Conservation (phyloP, 768 basidiomycete species). For the Russula olivacea region DNA sequence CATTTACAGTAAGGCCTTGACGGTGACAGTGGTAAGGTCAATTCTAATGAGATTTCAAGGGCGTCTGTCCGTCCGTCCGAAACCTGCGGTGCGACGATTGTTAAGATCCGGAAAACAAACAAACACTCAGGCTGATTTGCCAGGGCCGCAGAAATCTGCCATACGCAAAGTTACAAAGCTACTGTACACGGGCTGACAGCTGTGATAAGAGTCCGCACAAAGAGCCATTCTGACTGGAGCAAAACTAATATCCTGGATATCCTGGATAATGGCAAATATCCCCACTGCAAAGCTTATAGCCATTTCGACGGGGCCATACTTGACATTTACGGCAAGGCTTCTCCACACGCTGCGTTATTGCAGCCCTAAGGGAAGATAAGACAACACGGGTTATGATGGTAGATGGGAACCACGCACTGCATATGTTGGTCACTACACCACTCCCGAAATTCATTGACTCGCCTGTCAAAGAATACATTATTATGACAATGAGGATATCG, state of each 20-base stretch:
- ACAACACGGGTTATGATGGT: background rate
- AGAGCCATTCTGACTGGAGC: background rate
- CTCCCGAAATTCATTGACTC: background rate
- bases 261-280: background rate
- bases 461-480: background rate
- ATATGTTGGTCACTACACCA: constrained; percentile 9
- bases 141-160: background rate
- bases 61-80: background rate
- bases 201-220: background rate
- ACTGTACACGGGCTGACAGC: background rate
- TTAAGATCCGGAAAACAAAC: too few species aligned
- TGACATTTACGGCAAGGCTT: background rate
- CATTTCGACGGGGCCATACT: constrained; percentile 6
- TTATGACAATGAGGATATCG: background rate
- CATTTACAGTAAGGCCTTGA: too few species aligned
- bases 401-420: background rate
- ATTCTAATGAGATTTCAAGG: too few species aligned
- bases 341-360: background rate
- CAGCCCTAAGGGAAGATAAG: background rate
- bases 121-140: background rate
- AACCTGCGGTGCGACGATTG: background rate
- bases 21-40: too few species aligned
- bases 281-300: background rate
- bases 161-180: background rate
- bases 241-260: background rate